Evolutionary conservation across 305 asterid species (phyloP).

Genomic region (Solanum hybrid): DNA sequence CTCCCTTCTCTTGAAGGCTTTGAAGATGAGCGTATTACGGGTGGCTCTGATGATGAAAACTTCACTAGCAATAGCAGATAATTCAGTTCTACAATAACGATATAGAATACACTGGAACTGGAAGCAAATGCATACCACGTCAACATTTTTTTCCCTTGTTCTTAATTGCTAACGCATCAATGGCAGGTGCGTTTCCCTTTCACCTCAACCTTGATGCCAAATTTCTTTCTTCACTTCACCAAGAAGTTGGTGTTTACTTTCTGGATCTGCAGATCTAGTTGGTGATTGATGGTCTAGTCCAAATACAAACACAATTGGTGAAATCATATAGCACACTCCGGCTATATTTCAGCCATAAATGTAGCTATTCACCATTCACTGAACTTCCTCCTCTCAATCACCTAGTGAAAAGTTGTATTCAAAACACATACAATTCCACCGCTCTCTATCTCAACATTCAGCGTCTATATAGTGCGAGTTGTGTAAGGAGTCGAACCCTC

Average conservation of each 20-base stretch:
- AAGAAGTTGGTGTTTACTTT: neutral
- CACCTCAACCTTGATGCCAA: neutral
- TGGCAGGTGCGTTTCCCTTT: neutral
- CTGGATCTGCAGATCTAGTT: neutral
- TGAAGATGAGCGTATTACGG: slow-evolving; percentile 19
- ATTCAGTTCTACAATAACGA: neutral
- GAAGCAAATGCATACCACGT: neutral
- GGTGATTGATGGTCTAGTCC: neutral
- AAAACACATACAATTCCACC: neutral
- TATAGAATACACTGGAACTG: neutral
- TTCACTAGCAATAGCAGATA: neutral
- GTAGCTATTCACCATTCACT: neutral
- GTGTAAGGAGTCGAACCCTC: neutral
- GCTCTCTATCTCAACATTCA: neutral
- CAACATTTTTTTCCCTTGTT: neutral
- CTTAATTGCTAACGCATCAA: neutral
- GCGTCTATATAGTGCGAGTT: neutral
- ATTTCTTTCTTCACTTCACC: neutral
- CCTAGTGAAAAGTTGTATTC: neutral
- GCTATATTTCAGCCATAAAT: neutral
- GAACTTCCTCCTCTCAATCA: neutral
- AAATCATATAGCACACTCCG: neutral
- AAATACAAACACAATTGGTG: neutral
- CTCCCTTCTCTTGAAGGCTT: neutral
- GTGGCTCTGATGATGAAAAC: slow-evolving; percentile 44